Percentiles rank a stretch among this genome's conserved stretches.
These are phyloP conservation scores for Xylaria castorea DNA, from an alignment of 495 filamentous ascomycete species.

Conservation along the genomic window DNA sequence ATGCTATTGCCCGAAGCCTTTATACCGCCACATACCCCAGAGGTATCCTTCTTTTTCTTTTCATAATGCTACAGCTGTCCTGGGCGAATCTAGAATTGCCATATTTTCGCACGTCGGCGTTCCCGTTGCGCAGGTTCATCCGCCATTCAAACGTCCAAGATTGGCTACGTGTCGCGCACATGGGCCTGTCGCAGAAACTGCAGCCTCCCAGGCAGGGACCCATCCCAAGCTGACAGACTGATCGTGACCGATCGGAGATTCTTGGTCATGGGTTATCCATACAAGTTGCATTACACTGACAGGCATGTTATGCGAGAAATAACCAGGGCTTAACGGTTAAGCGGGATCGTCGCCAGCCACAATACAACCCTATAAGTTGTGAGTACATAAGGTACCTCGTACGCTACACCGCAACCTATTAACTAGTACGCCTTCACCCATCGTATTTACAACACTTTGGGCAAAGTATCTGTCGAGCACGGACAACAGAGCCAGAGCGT, in stretches of 20 bases:
- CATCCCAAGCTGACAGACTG: slow-evolving; percentile 24
- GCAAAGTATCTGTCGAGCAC: background rate
- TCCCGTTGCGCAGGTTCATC: slow-evolving; percentile 20
- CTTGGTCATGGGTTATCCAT: slow-evolving; percentile 27
- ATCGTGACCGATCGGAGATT: slow-evolving; percentile 29
- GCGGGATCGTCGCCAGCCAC: slow-evolving; percentile 39
- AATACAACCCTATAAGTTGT: slow-evolving; percentile 27
- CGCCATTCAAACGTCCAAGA: slow-evolving; percentile 16
- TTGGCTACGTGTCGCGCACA: slow-evolving; percentile 31
- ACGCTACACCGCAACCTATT: slow-evolving; percentile 2
- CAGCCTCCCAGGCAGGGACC: slow-evolving; percentile 29
- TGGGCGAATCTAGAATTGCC: slow-evolving; percentile 6
- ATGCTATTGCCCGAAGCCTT: background rate
- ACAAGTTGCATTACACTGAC: slow-evolving; percentile 24
- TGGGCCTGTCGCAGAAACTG: slow-evolving; percentile 33
- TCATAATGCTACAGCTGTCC: background rate
- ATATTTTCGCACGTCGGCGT: slow-evolving; percentile 14
- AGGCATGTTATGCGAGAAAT: slow-evolving; percentile 32
- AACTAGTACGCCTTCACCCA: background rate
- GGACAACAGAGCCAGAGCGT: background rate
- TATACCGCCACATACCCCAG: background rate
- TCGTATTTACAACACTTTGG: background rate
- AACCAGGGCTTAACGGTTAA: slow-evolving; percentile 35
- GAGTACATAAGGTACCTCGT: slow-evolving; percentile 18
- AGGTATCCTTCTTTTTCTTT: background rate